Evolutionary conservation across 2,329 filamentous ascomycete species (phyloP).

Genomic region (Cadophora luteo-olivacea): DNA sequence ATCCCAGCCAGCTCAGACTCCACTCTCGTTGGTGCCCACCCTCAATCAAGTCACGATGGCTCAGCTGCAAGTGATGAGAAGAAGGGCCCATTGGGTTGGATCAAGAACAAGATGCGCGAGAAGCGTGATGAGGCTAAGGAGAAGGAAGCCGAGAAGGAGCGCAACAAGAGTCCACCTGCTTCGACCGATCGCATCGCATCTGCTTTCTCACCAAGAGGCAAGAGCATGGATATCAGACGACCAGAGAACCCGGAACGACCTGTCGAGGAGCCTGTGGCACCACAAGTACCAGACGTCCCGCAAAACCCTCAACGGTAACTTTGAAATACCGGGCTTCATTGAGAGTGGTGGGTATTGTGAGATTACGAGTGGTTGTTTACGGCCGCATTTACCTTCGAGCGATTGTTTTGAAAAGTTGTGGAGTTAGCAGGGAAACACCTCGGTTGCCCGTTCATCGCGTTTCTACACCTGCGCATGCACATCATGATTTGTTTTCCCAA

Average conservation of each 20-base stretch:
- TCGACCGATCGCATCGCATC: constrained; percentile 37
- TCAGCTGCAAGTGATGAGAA: constrained; percentile 47
- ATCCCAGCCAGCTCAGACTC: constrained; percentile 43
- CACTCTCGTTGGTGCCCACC: constrained; percentile 35
- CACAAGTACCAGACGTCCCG: constrained; percentile 18
- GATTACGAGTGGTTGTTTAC: constrained; percentile 21
- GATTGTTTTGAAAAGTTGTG: constrained; percentile 16
- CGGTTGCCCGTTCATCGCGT: constrained; percentile 20
- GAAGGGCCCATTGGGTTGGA: constrained; percentile 68
- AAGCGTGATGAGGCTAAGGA: constrained; percentile 48
- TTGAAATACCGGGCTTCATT: background rate
- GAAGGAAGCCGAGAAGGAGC: constrained; percentile 40
- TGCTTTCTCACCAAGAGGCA: constrained; percentile 33
- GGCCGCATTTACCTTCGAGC: constrained; percentile 11
- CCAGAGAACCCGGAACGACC: constrained; percentile 35
- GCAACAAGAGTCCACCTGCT: constrained; percentile 42
- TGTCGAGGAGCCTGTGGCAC: constrained; percentile 26
- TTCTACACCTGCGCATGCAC: constrained; percentile 13
- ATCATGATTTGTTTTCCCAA: constrained; percentile 31
- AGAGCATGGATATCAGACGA: constrained; percentile 41
- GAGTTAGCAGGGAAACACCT: background rate
- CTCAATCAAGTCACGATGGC: constrained; percentile 45
- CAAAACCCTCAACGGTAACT: constrained; percentile 27
- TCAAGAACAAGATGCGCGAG: constrained; percentile 68
- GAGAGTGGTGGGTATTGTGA: constrained; percentile 14